These are phyloP conservation scores for Alliaria petiolata DNA, from an alignment of 345 rosid species.

Conservation along the genomic window DNA sequence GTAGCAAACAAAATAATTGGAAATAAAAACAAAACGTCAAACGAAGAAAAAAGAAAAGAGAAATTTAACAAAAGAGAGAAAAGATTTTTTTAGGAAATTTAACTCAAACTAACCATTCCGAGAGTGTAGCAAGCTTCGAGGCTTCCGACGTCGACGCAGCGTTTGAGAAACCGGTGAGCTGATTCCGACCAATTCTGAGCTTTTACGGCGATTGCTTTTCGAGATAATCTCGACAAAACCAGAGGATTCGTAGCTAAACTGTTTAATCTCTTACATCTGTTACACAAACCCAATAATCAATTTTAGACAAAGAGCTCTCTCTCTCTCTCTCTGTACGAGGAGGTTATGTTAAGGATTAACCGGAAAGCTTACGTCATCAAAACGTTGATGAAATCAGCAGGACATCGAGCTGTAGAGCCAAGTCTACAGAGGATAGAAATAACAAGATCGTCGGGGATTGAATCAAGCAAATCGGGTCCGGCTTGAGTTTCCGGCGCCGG, in stretches of 20 bases:
- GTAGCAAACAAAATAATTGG: slow-evolving; percentile 1
- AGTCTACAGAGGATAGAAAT: slow-evolving; percentile 57
- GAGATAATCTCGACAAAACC: slow-evolving; percentile 63
- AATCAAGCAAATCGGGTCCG: slow-evolving; percentile 49
- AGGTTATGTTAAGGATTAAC: not conserved
- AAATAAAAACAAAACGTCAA: not conserved
- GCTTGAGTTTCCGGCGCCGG: not conserved
- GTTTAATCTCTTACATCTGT: slow-evolving; percentile 86
- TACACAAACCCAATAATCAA: not conserved
- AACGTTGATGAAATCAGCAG: slow-evolving; percentile 71
- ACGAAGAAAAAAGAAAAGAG: no score
- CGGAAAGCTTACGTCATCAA: slow-evolving; percentile 53
- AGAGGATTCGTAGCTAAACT: slow-evolving; percentile 48
- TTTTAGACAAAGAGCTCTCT: not conserved
- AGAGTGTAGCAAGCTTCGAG: slow-evolving; percentile 90
- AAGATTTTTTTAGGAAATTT: not conserved
- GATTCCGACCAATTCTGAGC: slow-evolving; percentile 82
- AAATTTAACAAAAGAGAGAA: not conserved
- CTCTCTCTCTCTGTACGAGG: not conserved
- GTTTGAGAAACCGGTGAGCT: slow-evolving; percentile 73
- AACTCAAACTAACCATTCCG: slow-evolving; percentile 66
- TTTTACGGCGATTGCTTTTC: slow-evolving; percentile 48
- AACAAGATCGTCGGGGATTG: slow-evolving; percentile 82
- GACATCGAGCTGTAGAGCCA: slow-evolving; percentile 53
- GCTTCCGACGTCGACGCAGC: slow-evolving; percentile 82